Evolutionary conservation across 129 eudicot species (phyloP), one percentile per base, ranked within the genome.

Genomic region (Centella asiatica): DNA sequence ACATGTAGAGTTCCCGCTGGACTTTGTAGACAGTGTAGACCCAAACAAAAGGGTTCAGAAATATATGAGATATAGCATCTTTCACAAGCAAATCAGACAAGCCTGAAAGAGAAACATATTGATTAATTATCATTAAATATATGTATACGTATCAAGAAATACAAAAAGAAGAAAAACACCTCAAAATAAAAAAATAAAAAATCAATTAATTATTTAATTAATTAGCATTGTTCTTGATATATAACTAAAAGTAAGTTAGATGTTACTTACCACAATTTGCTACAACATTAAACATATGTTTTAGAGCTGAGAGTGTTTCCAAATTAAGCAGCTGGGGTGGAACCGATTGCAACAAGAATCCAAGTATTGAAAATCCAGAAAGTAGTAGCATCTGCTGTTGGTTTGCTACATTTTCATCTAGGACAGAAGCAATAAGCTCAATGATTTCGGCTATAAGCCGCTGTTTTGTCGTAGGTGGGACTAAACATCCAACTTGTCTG

Each of bases 351-450:
- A 92, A 69, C 64, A 92, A 69, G 56, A 84, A 92, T 26, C 96
- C 99, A 72, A 92, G 77, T 44, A 92, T 72, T 4, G 95, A 77
- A 78, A 93, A 85, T 68, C 99, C 99, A 64, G 99, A 93, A 65
- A 87, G 87, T 50, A 82, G 86, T 49, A 80, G 78, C 99, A 93
- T 93, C 74, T 93, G 99, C 31, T 93, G 99, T 66, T 93, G 99
- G 78, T 93, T 93, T 66, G 95, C 85, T 42, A 93, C 58, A 77
- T 88, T 87, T 44, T 93, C 99, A 70, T 93, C 96, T 23, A 93
- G 72, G 67, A 78, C 87, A 62, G 99, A 93, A 49, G 96, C 92
- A 53, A 93, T 88, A 44, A 93, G 92, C 78, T 87, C 90, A 57
- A 93, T 83, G 57, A 84, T 80, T 77, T 93, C 96, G 57, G 99